Evolutionary conservation across 495 filamentous ascomycete genomes (phyloP).

Genomic region (Penicillium daleae): DNA sequence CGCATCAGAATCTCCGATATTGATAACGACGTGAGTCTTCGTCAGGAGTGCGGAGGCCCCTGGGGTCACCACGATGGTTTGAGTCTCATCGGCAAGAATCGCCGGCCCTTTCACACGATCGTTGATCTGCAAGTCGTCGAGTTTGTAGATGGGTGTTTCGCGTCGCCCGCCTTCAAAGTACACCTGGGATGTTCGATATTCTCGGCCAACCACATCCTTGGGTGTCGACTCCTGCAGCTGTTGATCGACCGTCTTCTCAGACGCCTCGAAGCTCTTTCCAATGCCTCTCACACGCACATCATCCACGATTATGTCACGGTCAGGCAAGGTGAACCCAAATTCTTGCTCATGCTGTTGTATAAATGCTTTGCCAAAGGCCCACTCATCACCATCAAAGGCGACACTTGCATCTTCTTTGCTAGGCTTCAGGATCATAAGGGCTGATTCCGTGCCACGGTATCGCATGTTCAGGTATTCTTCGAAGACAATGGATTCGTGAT

Average conservation of each 20-base stretch:
- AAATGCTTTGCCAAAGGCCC: slow-evolving; percentile 82
- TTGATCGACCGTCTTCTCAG: slow-evolving; percentile 82
- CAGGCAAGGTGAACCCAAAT: slow-evolving; percentile 87
- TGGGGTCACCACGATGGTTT: slow-evolving; percentile 88
- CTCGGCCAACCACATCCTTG: slow-evolving; percentile 34
- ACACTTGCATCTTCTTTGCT: slow-evolving; percentile 26
- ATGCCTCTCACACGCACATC: slow-evolving; percentile 90
- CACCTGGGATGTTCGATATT: slow-evolving; percentile 38
- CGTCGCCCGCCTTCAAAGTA: slow-evolving; percentile 61
- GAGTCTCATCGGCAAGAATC: slow-evolving; percentile 86
- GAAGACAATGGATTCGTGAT: slow-evolving; percentile 37
- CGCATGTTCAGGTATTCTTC: slow-evolving; percentile 55
- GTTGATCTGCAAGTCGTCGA: slow-evolving; percentile 72
- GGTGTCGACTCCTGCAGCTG: slow-evolving; percentile 71
- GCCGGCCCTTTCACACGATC: slow-evolving; percentile 80
- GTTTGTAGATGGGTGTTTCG: slow-evolving; percentile 80
- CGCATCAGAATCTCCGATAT: slow-evolving; percentile 35
- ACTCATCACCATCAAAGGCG: slow-evolving; percentile 41
- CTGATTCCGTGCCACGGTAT: slow-evolving; percentile 53
- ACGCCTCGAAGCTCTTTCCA: slow-evolving; percentile 60
- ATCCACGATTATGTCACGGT: slow-evolving; percentile 86
- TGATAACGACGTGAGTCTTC: slow-evolving; percentile 39
- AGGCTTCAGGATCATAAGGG: slow-evolving; percentile 58
- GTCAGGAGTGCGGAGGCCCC: slow-evolving; percentile 56
- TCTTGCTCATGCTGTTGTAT: slow-evolving; percentile 87